phyloP scores from a whole-genome alignment of 805 yeast species.

The Starmerella apicola region DNA sequence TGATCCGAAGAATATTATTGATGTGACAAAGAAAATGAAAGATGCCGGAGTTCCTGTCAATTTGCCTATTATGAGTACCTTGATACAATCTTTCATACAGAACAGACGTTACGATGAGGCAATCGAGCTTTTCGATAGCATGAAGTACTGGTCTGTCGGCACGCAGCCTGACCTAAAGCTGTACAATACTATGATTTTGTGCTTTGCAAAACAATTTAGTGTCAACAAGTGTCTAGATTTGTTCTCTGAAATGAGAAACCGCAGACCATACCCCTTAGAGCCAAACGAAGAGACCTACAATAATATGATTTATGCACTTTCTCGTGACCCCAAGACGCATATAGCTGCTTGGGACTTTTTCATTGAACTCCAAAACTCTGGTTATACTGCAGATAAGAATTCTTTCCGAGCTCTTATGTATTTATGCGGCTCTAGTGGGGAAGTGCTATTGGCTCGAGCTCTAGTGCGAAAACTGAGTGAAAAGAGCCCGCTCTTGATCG shows the following conservation, averaged over 20 bases:
- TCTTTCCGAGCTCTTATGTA: conserved; percentile 59
- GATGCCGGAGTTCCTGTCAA: conserved; percentile 20
- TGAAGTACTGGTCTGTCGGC: conserved; percentile 61
- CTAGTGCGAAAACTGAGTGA: conserved; percentile 25
- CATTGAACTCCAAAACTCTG: conserved; percentile 42
- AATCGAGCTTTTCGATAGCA: conserved; percentile 59
- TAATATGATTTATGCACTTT: conserved; percentile 57
- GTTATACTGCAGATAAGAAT: conserved; percentile 26
- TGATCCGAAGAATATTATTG: conserved; percentile 16
- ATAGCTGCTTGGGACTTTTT: conserved; percentile 68
- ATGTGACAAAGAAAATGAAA: conserved; percentile 20
- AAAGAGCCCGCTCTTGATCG: conserved; percentile 22
- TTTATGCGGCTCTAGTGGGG: conserved; percentile 71
- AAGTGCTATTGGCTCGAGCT: conserved; percentile 58
- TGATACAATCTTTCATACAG: conserved; percentile 50
- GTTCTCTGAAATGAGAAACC: conserved; percentile 49
- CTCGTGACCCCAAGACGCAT: conserved; percentile 37
- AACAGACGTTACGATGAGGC: conserved; percentile 45
- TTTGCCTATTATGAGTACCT: conserved; percentile 37
- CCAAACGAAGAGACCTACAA: conserved; percentile 39
- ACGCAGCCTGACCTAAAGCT: conserved; percentile 57
- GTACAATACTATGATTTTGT: conserved; percentile 59
- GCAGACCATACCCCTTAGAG: conserved; percentile 27
- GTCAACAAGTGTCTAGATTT: conserved; percentile 67
- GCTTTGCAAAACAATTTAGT: conserved; percentile 49